Base-by-base conservation (phyloP, 305 asterid genomes). In the Plantago rigida region DNA sequence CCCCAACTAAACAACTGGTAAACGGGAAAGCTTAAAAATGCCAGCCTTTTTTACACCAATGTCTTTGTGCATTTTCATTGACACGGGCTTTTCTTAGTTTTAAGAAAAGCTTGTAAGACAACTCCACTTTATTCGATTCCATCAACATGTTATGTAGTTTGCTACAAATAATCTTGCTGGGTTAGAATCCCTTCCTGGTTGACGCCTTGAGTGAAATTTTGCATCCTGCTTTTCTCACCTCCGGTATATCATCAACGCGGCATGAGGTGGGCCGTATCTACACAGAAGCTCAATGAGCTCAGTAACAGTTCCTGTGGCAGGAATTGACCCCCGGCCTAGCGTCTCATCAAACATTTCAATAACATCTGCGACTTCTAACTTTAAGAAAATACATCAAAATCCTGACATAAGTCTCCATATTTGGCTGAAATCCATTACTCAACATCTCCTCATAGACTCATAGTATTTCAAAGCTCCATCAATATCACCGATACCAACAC, bases 41-140 rank as follows among this genome's bases (percentile, higher is more conserved):
- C 94, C 96, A 87, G 17, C 97, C 97, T 81, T 87, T 85, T 36
- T 84, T 82, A 54, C 94, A 87, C 89, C 97, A 90, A 71, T 75
- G 71, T 69, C 84, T 75, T 53, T 73, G 87, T 7, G 95, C 92
- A 47, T 90, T 85, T 68, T 85, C 91, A 55, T 71, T 73, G 51
- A 66, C 59, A 46, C 97, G 93, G 22, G 91, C 90, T 7, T 39
- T 72, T 67, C 80, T 83, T 29, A 89, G 64, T 82, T 85, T 89
- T 65, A 82, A 69, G 59, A 73, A 80, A 41, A 87, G 88, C 78
- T 75, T 79, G 75, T 90, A 90, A 4, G 96, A 87, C 69, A 71
- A 69, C 68, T 85, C 94, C 28, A 79, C 83, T 82, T 80, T 90
- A 68, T 78, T 75, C 3, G 91, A 78, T 56, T 69, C 73, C 87